Evolutionary conservation across 257 asterid genomes (phyloP), one percentile per base, ranked within the genome.

Genomic region (Solanum chiquidenum): DNA sequence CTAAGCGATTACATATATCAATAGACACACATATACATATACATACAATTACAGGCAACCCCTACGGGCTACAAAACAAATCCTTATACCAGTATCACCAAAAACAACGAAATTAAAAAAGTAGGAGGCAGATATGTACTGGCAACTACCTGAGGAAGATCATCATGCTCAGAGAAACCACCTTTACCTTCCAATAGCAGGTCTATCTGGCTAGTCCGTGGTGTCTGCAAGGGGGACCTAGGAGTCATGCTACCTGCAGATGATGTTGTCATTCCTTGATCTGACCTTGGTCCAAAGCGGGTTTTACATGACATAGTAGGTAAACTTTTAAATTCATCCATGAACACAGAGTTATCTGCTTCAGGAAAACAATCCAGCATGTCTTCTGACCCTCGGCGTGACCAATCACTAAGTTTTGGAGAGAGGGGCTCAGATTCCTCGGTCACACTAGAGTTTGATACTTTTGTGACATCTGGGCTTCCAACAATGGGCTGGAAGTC

Each of bases 211-310:
- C 98, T 95, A 42, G 90, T 92, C 88, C 92, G 89, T 5, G 99
- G 99, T 11, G 99, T 96, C 96, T 94, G 92, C 92, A 94, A 88
- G 2, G 99, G 99, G 29, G 99, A 97, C 91, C 95, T 92, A 49
- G 99, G 99, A 76, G 99, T 97, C 94, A 97, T 93, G 93, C 99
- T 97, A 87, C 98, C 99, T n/a, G 99, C 99, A 44, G 99, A 97
- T 86, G 99, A 97, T 27, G 99, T 93, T 7, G 99, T 91, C 98
- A 96, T 95, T 88, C 99, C 99, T 91, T 96, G 98, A 92, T 97
- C 99, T 58, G 98, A 97, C 91, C 94, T 97, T 29, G 98, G 98
- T 83, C 98, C 98, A 91, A 97, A 96, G 80, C 99, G 95, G 46
- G 99, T 94, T 92, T 87, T 96, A 89, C 98, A 96, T 33, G 99